Evolutionary conservation across 805 yeast genomes (phyloP), one percentile per base, ranked within the genome.

Genomic region (Ogataea degrootiae): DNA sequence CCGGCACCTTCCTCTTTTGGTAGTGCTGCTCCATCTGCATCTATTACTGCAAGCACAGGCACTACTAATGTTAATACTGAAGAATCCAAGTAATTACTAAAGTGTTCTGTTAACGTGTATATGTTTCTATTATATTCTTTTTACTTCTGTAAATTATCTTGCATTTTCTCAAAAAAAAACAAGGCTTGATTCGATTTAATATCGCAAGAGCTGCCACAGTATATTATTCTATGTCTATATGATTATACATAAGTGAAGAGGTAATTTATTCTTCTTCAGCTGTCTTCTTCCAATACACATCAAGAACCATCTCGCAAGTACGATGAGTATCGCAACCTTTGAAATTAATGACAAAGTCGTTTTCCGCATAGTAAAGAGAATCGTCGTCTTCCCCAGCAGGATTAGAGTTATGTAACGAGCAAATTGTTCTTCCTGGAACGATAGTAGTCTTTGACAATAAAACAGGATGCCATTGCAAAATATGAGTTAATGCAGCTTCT

Each of bases 381-480:
- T 77, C 81, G n/a, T 69, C 71, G n/a, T 67, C 70, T n/a, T 63
- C 56, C 12, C 57, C 52, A 4, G 65, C 67, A 22, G 66, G 46
- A 14, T 71, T 51, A 29, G 50, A 46, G 44, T 55, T 52, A 52
- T 75, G 77, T 16, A 69, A 53, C 34, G 80, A 67, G 14, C 79
- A 78, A 38, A 85, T 74, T 9, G 77, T 67, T 58, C 81, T 76
- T 39, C 82, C 74, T 12, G 89, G 87, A 1, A 94, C 78, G 15
- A 92, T 65, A 0, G 89, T 85, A 3, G 94, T 74, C 59, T 81
- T 85, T 46, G 85, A 76, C 55, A 94, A 72, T 26, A 86, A 69
- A 29, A 77, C 80, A 12, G 97, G 96, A 63, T 92, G 99, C 99
- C 98, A 94, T 66, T 89, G 97, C 56, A 90, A 72, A 40, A 90